Base-by-base conservation (phyloP, 768 basidiomycete genomes). In the Lactarius hatsudake region DNA sequence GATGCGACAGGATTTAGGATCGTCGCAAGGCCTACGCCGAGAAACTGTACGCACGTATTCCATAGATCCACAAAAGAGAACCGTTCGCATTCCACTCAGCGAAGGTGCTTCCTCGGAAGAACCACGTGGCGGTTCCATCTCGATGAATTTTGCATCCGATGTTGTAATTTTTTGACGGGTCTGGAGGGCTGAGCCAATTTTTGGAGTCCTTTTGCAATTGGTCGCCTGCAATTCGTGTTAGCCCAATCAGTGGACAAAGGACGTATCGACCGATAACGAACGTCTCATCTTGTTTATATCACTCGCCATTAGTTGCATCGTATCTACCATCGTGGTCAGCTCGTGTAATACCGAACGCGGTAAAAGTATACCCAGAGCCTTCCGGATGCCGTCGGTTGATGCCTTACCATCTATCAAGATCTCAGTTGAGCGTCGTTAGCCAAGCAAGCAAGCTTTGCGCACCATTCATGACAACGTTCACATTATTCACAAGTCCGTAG, bases 141-240 rank as follows among this genome's bases (percentile, higher is more conserved):
- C 20, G 65, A 5, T 45, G 65, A 8, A 3, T 23, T 17, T 48
- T 40, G 6, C 17, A 34, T 0, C 30, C 65, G 10, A 12, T 55
- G 59, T 45, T 66, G 55, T 57, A 36, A 30, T 57, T 57, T 34
- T 26, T 26, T 42, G 38, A 66, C 10, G 65, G 65, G 9, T 66
- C 59, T 23, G 65, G 65, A 2, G 65, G 65, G 6, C n/a, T 36
- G 18, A 66, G 59, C 65, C 65, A 66, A 15, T 34, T 13, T 12
- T 13, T 30, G 23, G 54, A 23, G 5, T 45, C 32, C 2, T 6
- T 8, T 40, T 61, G 59, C 23, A 65, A 8, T n/a, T 36, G 38
- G 6, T 65, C 51, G 4, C 59, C 64, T 65, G 38, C n/a, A 18
- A 36, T 1, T 3, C 5, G 1, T 20, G 12, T 66, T 32, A 66